Evolutionary conservation across 441 rosid genomes (phyloP), one percentile per base, ranked within the genome.

Genomic region (Erysimum cheiri): DNA sequence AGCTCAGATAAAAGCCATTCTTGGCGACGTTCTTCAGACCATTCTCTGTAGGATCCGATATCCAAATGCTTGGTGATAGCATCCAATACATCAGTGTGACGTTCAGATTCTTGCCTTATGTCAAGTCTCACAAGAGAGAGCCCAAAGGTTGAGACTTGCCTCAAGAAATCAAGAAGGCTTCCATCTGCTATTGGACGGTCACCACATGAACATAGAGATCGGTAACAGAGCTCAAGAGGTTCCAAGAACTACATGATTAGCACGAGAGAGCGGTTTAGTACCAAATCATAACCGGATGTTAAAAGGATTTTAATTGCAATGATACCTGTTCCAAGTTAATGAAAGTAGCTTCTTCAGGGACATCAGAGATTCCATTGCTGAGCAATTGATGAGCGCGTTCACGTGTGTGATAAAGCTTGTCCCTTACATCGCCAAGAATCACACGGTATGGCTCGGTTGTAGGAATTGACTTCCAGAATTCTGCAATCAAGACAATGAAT

Each of bases 121-220:
- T 94, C 99, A 55, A 94, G 98, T 72, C 87, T 85, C 50, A 94
- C 99, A 52, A 94, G 87, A 46, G 97, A 85, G 62, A 95, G 94
- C 19, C 99, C 99, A 64, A 95, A 95, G 59, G 97, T 95, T 6
- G 98, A 95, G 44, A 90, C 98, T 86, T 93, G 96, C 72, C 98
- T 83, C 75, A 91, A 73, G 85, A 91, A 91, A 81, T 93, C 97
- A 35, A 93, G 98, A 74, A 93, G 96, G 83, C 91, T 91, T 65
- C 98, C 98, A 76, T 93, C 98, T 52, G 97, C 97, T 72, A 93
- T 93, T 64, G 97, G 55, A 22, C 84, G 93, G 81, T 93, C 98
- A 71, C 97, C 97, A 39, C 92, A 86, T 17, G 84, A 67, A 72
- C 97, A 92, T 29, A 87, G 93, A 6, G 98, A 92, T 66, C 91